Percentiles rank a stretch among this genome's conserved stretches.
phyloP scores from a whole-genome alignment of 140 eudicot species.

The Flaveria floridana region DNA sequence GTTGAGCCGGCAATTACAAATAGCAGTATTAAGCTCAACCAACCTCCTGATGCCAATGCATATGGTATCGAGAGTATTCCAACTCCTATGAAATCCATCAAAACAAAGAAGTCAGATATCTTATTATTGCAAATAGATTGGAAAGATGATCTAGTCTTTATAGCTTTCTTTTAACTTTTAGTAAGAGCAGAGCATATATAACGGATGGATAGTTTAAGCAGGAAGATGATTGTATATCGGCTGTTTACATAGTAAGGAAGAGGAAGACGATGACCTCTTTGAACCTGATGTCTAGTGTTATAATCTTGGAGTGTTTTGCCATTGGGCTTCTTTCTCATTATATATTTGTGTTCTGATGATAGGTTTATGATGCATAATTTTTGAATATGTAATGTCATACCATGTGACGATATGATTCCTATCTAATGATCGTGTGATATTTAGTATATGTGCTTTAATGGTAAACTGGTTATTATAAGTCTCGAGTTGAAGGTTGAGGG shows the following conservation, averaged over 20 bases:
- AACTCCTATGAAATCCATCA: conserved; percentile 46
- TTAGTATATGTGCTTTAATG: too few species aligned
- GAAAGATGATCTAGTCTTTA: neutral
- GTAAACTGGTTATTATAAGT: too few species aligned
- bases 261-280: neutral
- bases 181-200: neutral
- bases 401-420: too few species aligned
- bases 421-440: too few species aligned
- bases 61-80: conserved; percentile 64
- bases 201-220: neutral
- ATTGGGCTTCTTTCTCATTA: neutral
- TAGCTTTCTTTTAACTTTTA: conserved; percentile 1
- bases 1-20: conserved; percentile 56
- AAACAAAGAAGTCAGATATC: neutral
- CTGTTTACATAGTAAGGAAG: neutral
- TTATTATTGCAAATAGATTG: neutral
- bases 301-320: neutral
- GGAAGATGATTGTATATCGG: neutral
- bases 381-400: too few species aligned
- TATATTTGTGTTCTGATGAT: neutral
- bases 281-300: too few species aligned
- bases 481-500: too few species aligned
- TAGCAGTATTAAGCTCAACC: conserved; percentile 56
- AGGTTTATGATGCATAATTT: neutral
- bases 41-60: conserved; percentile 55